Evolutionary conservation across 176 grass and related monocot genomes (phyloP), one percentile per base, ranked within the genome.

Genomic region (Saccharum spontaneum): DNA sequence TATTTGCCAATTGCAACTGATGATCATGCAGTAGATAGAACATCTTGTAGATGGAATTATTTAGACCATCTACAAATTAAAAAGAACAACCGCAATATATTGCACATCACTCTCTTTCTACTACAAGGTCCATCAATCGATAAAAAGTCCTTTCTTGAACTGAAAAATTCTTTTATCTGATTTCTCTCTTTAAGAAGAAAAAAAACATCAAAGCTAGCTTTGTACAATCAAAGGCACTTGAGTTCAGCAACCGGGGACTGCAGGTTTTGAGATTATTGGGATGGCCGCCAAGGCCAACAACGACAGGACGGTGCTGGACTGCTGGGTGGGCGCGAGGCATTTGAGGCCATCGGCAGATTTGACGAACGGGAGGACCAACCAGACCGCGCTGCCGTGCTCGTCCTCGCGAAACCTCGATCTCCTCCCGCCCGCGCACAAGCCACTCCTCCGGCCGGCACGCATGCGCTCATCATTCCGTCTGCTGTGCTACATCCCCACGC

Each of bases 391-490:
- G 52, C 30, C 55, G 7, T 15, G 41, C 43, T 28, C 44, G 71
- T 50, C 44, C 15, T 33, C 44, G 8, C n/a, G 40, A 24, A 24
- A 43, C 41, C 69, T 72, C 43, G 44, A 49, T 50, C 78, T 67
- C 26, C 61, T 14, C 61, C 24, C 43, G 40, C 61, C 40, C 13
- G 16, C 26, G 6, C 20, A 31, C 65, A 38, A n/a, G 55, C 54
- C 55, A n/a, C 8, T 59, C 28, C 28, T 28, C 59, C 59, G 57
- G 22, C 34, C 70, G 6, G 18, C 20, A 61, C 54, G 81, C 87
- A 69, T 40, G 79, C 86, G 78, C 41, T 39, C 76, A 89, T 85
- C 82, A 89, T 85, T 89, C 81, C 76, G 48, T 15, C 73, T 8
- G n/a, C 12, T 71, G 46, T 49, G 46, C 46, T 22, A 28, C 22